These are phyloP conservation scores for Apiospora hydei DNA, from an alignment of 2,329 filamentous ascomycete genomes.

Conservation along the genomic window DNA sequence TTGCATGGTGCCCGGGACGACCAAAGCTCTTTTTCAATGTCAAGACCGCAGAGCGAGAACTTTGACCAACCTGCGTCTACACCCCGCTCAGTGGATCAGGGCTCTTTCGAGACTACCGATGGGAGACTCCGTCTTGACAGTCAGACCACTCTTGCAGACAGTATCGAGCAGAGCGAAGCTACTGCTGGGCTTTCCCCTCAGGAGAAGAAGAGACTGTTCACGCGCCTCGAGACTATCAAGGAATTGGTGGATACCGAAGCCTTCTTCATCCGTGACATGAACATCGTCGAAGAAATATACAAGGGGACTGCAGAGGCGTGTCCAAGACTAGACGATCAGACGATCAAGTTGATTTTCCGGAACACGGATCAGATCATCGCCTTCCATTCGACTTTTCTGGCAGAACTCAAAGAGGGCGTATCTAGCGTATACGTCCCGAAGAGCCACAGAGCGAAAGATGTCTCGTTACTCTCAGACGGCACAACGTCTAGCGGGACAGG, in stretches of 20 bases:
- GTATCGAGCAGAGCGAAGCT: constrained; percentile 41
- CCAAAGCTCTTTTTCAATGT: constrained; percentile 51
- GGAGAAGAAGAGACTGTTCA: constrained; percentile 75
- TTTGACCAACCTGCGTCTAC: constrained; percentile 51
- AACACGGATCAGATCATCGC: constrained; percentile 91
- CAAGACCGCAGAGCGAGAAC: constrained; percentile 55
- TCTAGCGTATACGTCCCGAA: constrained; percentile 79
- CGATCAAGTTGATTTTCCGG: constrained; percentile 88
- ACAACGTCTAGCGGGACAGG: constrained; percentile 30
- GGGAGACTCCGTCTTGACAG: constrained; percentile 48
- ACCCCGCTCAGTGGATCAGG: constrained; percentile 54
- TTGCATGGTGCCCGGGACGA: constrained; percentile 50
- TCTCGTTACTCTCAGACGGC: constrained; percentile 50
- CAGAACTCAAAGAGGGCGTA: constrained; percentile 81
- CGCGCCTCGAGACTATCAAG: constrained; percentile 85
- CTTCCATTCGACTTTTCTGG: constrained; percentile 83
- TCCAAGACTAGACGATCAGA: constrained; percentile 79
- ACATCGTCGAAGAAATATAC: constrained; percentile 96
- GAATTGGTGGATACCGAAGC: constrained; percentile 94
- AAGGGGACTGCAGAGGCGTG: constrained; percentile 89
- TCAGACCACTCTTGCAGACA: constrained; percentile 45
- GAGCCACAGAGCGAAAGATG: constrained; percentile 52
- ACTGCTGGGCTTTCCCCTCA: constrained; percentile 52
- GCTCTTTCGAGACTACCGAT: constrained; percentile 53
- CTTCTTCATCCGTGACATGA: constrained; percentile 93